phyloP scores from a whole-genome alignment of 176 grass and related monocot genomes.

The Avena eriantha region DNA sequence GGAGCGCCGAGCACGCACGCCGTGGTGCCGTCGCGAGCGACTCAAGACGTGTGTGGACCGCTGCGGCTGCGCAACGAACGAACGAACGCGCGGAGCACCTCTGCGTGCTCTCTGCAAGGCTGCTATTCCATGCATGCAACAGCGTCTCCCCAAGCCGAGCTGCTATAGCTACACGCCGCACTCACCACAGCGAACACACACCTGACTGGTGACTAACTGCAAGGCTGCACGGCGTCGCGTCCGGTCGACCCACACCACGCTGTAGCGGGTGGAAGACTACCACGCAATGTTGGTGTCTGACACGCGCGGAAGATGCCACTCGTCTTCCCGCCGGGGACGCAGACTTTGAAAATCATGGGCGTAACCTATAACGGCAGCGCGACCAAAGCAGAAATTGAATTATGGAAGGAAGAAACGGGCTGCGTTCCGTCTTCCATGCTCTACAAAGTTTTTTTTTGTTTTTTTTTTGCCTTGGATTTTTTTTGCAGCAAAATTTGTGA shows the following conservation, averaged over 20 bases:
- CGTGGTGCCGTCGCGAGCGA: slow-evolving; percentile 13
- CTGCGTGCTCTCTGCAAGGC: not conserved
- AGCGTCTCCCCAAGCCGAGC: not conserved
- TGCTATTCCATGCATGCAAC: slow-evolving; percentile 5
- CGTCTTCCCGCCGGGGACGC: no score
- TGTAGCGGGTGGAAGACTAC: no score
- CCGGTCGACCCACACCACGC: not conserved
- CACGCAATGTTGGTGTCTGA: no score
- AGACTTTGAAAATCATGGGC: slow-evolving; percentile 31
- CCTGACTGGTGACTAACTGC: not conserved
- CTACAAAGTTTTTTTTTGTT: no score
- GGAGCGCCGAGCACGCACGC: slow-evolving; percentile 21
- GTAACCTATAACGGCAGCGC: slow-evolving; percentile 6
- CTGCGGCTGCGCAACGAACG: not conserved
- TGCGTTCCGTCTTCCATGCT: not conserved
- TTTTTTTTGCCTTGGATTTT: no score
- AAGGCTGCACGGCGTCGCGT: not conserved
- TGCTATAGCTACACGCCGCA: not conserved
- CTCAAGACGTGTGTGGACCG: not conserved
- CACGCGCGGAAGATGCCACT: no score
- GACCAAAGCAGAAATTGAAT: not conserved
- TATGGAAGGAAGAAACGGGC: not conserved
- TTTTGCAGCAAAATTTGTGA: not conserved
- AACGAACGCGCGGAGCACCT: not conserved
- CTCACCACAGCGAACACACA: not conserved